phyloP scores from a whole-genome alignment of 805 yeast genomes.

The Wickerhamiella spandovensis region DNA sequence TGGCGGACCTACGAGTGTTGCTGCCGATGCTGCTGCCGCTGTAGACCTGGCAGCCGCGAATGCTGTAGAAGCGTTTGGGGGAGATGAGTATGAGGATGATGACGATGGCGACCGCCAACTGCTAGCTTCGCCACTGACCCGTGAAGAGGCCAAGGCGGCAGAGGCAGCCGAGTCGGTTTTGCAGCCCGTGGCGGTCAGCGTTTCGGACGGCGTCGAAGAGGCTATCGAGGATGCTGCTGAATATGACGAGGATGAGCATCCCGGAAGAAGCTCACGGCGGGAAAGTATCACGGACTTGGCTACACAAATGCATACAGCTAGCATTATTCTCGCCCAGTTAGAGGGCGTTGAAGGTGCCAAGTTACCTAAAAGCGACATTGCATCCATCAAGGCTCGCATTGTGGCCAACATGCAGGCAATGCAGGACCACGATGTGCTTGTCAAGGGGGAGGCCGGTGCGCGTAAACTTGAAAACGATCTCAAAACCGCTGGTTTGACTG shows the following conservation, averaged over 20 bases:
- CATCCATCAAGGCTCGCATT: constrained; percentile 53
- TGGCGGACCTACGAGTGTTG: background rate
- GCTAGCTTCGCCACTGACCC: background rate
- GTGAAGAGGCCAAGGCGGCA: constrained; percentile 1
- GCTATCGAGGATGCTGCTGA: background rate
- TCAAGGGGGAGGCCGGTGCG: constrained; percentile 70
- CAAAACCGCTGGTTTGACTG: constrained; percentile 62
- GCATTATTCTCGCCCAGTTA: constrained; percentile 83
- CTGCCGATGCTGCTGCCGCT: background rate
- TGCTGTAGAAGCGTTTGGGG: background rate
- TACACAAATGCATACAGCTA: constrained; percentile 90
- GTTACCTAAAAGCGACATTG: constrained; percentile 43
- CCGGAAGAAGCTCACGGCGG: background rate
- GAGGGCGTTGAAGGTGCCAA: constrained; percentile 38
- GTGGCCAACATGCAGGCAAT: constrained; percentile 62
- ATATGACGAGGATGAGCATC: background rate
- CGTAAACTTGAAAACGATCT: constrained; percentile 85
- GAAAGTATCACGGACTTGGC: constrained; percentile 46
- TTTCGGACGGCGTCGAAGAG: background rate
- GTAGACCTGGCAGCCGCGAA: background rate
- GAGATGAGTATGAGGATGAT: background rate
- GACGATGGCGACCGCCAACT: background rate
- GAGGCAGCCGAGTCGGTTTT: background rate
- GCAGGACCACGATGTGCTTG: constrained; percentile 43
- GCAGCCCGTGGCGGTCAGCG: background rate